phyloP scores from a whole-genome alignment of 176 grass and related monocot species.

The Aegilops bicornis region DNA sequence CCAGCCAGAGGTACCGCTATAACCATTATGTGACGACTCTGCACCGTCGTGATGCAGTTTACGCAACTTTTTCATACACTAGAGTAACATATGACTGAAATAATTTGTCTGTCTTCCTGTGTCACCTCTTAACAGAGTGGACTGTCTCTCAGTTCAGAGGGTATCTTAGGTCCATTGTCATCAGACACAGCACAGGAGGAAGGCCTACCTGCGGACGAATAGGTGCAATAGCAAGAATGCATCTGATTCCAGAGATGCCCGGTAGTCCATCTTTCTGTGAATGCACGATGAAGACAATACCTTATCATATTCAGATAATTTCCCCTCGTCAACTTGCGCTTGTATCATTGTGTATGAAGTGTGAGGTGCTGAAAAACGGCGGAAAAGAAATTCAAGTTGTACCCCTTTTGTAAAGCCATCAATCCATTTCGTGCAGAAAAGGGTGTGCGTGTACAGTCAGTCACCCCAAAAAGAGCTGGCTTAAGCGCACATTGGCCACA shows the following conservation, averaged over 20 bases:
- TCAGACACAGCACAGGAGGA: conserved; percentile 52
- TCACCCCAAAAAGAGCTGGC: conserved; percentile 12
- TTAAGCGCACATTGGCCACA: conserved; percentile 30
- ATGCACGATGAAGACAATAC: conserved; percentile 16
- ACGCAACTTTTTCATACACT: not conserved
- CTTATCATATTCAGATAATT: conserved; percentile 13
- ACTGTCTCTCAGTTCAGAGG: conserved; percentile 86
- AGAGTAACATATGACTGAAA: not conserved
- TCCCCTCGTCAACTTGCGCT: not conserved
- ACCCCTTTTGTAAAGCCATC: conserved; percentile 30
- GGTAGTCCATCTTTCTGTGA: not conserved
- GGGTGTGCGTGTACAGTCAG: not conserved
- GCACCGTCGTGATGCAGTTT: not conserved
- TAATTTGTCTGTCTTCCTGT: conserved; percentile 11
- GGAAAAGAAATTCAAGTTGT: conserved; percentile 31
- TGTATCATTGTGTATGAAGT: conserved; percentile 30
- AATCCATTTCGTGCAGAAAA: conserved; percentile 11
- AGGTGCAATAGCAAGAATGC: conserved; percentile 8
- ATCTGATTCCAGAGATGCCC: conserved; percentile 1
- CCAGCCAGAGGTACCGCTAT: conserved; percentile 79
- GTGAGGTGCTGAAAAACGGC: conserved; percentile 25
- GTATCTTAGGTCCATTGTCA: conserved; percentile 78
- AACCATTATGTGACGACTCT: not conserved
- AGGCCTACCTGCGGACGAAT: conserved; percentile 23
- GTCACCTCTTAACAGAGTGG: conserved; percentile 63